Evolutionary conservation across 2,329 filamentous ascomycete genomes (phyloP).

Genomic region (Xylariaceae sp.): DNA sequence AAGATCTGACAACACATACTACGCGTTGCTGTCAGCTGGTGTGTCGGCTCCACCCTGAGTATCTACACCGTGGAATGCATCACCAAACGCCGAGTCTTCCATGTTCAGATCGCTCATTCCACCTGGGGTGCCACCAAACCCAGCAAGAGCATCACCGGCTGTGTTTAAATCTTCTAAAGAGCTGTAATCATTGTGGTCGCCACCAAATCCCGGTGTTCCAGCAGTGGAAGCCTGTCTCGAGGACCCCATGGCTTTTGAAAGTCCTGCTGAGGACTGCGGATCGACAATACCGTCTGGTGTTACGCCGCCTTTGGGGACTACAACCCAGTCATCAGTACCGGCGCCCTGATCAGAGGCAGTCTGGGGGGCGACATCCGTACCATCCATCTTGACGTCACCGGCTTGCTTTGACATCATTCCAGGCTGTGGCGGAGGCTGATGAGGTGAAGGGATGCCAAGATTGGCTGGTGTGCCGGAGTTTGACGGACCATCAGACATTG

Average conservation of each 20-base stretch:
- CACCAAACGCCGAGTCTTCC: slow-evolving; percentile 78
- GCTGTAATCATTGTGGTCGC: slow-evolving; percentile 60
- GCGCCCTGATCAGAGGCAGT: slow-evolving; percentile 50
- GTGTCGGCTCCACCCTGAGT: slow-evolving; percentile 27
- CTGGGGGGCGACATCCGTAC: slow-evolving; percentile 43
- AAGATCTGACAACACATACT: slow-evolving; percentile 7
- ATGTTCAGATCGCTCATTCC: slow-evolving; percentile 57
- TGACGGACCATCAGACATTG: slow-evolving; percentile 55
- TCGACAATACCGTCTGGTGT: slow-evolving; percentile 37
- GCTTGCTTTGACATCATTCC: slow-evolving; percentile 8
- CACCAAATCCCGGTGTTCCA: slow-evolving; percentile 45
- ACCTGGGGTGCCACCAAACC: slow-evolving; percentile 57
- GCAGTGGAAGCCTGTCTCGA: slow-evolving; percentile 42
- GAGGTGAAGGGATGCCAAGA: slow-evolving; percentile 46
- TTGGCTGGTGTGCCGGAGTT: slow-evolving; percentile 56
- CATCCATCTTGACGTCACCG: slow-evolving; percentile 54
- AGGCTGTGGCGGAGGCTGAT: slow-evolving; percentile 25
- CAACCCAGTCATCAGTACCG: slow-evolving; percentile 68
- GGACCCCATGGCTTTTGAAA: slow-evolving; percentile 20
- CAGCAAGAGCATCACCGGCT: slow-evolving; percentile 67
- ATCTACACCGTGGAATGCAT: slow-evolving; percentile 70
- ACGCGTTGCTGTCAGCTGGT: slow-evolving; percentile 29
- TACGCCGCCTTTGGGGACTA: slow-evolving; percentile 63
- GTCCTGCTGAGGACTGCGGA: slow-evolving; percentile 20
- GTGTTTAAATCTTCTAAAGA: slow-evolving; percentile 66